Evolutionary conservation across 352 stramenopile species (phyloP).

Genomic region (Phytopythium oedochilum): DNA sequence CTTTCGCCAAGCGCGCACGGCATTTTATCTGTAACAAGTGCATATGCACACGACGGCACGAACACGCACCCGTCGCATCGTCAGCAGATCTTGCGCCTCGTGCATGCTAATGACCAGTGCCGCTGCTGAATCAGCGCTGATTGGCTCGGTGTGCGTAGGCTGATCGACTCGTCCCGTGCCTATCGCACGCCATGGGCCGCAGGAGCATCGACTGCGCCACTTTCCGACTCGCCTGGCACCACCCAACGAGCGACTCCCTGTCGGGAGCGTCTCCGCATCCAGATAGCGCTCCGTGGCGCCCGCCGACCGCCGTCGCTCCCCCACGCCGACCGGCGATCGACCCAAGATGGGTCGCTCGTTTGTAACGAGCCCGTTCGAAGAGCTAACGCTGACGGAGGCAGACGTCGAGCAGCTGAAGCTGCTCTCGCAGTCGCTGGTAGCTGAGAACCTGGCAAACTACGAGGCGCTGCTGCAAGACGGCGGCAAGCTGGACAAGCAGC

Average conservation of each 20-base stretch:
- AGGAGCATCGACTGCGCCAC: neutral
- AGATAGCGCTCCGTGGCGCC: no score
- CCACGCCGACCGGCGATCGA: neutral
- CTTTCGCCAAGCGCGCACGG: neutral
- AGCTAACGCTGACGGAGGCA: conserved; percentile 13
- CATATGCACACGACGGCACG: neutral
- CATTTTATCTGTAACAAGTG: no score
- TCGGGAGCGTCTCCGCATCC: no score
- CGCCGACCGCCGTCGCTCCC: no score
- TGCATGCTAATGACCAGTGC: neutral
- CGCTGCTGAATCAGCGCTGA: no score
- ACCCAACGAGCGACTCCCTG: neutral
- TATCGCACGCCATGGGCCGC: no score
- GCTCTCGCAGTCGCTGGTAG: conserved; percentile 18
- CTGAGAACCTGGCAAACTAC: conserved; percentile 28
- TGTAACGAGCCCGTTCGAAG: conserved; percentile 15
- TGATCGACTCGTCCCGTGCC: no score
- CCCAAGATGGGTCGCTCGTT: neutral
- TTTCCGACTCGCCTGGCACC: neutral
- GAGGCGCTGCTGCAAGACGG: conserved; percentile 16
- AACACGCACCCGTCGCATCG: neutral
- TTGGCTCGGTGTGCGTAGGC: no score
- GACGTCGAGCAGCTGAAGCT: conserved; percentile 18
- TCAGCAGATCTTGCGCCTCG: neutral
- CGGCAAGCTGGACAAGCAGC: conserved; percentile 22